These are phyloP conservation scores for Triangularia setosa DNA, from an alignment of 2,329 filamentous ascomycete genomes.

Conservation along the genomic window DNA sequence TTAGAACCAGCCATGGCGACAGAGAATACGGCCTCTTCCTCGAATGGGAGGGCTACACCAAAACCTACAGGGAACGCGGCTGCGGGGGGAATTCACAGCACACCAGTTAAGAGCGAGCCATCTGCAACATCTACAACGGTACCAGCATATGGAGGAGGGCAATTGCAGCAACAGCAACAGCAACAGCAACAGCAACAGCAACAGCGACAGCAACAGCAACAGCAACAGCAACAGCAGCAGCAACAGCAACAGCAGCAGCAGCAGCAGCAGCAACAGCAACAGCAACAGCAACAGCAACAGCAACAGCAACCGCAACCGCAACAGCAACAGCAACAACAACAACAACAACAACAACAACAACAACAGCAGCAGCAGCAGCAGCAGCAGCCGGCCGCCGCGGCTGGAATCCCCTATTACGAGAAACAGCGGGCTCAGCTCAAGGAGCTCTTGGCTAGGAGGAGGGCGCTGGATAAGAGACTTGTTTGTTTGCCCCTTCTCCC, in stretches of 20 bases:
- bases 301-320: not conserved
- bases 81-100: not conserved
- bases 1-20: not conserved
- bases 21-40: not conserved
- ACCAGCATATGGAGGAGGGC: not conserved
- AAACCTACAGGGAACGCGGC: not conserved
- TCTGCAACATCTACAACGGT: too few species aligned
- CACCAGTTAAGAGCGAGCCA: not conserved
- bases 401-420: conserved; percentile 65
- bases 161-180: not conserved
- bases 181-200: not conserved
- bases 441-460: conserved; percentile 63
- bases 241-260: conserved; percentile 36
- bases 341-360: not conserved
- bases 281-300: not conserved
- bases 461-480: conserved; percentile 43
- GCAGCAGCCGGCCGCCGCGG: conserved; percentile 33
- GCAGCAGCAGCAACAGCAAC: not conserved
- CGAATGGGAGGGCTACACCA: not conserved
- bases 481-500: conserved; percentile 23
- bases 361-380: conserved; percentile 25
- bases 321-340: too few species aligned
- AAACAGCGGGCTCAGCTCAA: conserved; percentile 64
- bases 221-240: conserved; percentile 19
- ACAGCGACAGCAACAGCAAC: conserved; percentile 12